Evolutionary conservation across 1,139 yeast species (phyloP).

Genomic region (Ogataea hybrid): DNA sequence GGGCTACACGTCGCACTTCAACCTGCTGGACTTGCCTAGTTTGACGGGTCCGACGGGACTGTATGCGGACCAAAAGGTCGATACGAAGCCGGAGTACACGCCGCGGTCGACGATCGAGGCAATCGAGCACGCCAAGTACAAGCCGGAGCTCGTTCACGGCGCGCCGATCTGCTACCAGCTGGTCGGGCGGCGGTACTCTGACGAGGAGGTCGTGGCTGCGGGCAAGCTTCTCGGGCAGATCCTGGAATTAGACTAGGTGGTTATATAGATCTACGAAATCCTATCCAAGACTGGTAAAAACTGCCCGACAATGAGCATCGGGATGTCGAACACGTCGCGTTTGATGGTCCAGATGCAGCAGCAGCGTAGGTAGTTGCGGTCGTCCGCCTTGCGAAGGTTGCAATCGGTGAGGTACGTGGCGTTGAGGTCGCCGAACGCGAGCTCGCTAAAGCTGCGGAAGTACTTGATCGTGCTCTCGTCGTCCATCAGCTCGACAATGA

Average conservation of each 20-base stretch:
- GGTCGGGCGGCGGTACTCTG: slow-evolving; percentile 50
- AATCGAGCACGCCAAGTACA: slow-evolving; percentile 39
- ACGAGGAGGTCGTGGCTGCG: slow-evolving; percentile 53
- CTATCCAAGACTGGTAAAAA: slow-evolving; percentile 32
- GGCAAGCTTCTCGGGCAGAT: slow-evolving; percentile 33
- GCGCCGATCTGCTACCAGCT: slow-evolving; percentile 56
- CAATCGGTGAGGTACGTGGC: slow-evolving; percentile 51
- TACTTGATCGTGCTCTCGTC: slow-evolving; percentile 84
- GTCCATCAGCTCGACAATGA: slow-evolving; percentile 79
- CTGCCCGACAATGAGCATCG: slow-evolving; percentile 43
- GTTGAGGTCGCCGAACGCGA: slow-evolving; percentile 87
- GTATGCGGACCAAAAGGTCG: slow-evolving; percentile 46
- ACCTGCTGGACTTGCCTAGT: slow-evolving; percentile 61
- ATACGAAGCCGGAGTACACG: slow-evolving; percentile 25
- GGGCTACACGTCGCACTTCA: slow-evolving; percentile 74
- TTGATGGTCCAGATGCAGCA: slow-evolving; percentile 68
- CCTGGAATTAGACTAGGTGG: slow-evolving; percentile 13
- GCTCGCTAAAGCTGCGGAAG: slow-evolving; percentile 78
- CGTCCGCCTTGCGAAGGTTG: slow-evolving; percentile 37
- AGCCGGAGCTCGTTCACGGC: slow-evolving; percentile 41
- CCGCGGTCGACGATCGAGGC: slow-evolving; percentile 46
- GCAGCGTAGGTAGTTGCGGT: slow-evolving; percentile 43
- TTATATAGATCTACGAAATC: neutral
- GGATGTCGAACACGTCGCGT: slow-evolving; percentile 86
- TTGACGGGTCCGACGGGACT: slow-evolving; percentile 61